Evolutionary conservation across 352 stramenopile genomes (phyloP), one percentile per base, ranked within the genome.

Genomic region (Pythium angustatum): DNA sequence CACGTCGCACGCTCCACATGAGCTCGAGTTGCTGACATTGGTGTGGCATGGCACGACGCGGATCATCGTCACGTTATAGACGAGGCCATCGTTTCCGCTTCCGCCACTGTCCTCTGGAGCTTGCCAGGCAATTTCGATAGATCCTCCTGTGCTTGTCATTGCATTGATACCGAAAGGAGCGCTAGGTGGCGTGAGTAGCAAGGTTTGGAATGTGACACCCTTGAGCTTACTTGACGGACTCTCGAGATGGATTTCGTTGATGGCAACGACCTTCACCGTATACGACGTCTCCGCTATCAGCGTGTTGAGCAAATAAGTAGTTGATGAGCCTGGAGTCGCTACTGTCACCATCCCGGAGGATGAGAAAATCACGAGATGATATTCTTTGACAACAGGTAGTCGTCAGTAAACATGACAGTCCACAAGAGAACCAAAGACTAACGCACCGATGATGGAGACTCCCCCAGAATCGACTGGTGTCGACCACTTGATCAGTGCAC

Each of bases 41-140:
- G 59, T 31, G 49, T 76, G 81, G 50, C 81, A 91, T 1, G 72
- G 33, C 0, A 34, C 27, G 19, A 86, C 33, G 1, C 50, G 48
- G 22, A 80, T 76, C 40, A 78, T 62, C 9, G 69, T 73, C 4
- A 65, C 64, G 28, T 85, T 88, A 62, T 91, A 91, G 7, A 72
- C 45, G 28, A 91, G 66, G 1, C 58, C 58, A 26, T 64, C 49
- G 10, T 78, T 59, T 2, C 15, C 2, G 5, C 60, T 55, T 1
- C 82, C 82, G 5, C 82, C 82, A 48, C 58, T 76, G 52, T 78
- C 62, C 3, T 59, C 14, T 10, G 82, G 77, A 8, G 60, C 55
- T n/a, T 75, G 75, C 82, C 82, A 91, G 0, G 61, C 43, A 17
- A 89, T 58, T 64, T 91, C 82, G 21, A 91, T 77, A 2, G 64